Percentiles rank a stretch among this genome's conserved stretches.
These are phyloP conservation scores for Geranium brycei DNA, from an alignment of 345 rosid genomes.

Conservation along the genomic window DNA sequence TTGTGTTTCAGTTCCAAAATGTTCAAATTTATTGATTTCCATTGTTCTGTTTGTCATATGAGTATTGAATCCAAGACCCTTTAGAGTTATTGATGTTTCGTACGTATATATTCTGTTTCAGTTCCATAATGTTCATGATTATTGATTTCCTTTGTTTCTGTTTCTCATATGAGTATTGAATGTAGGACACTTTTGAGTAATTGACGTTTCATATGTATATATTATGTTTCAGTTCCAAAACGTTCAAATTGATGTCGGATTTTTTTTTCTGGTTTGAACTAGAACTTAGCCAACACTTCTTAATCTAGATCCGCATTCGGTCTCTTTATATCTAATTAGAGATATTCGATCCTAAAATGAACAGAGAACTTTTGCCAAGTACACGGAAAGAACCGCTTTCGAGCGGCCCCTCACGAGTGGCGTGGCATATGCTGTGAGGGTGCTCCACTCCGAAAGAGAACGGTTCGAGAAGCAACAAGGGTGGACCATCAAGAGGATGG, in stretches of 20 bases:
- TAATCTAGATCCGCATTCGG: slow-evolving; percentile 11
- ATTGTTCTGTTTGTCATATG: too few species aligned
- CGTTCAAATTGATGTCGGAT: too few species aligned
- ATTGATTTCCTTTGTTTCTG: not conserved
- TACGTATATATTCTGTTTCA: too few species aligned
- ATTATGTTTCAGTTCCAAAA: too few species aligned
- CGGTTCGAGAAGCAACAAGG: slow-evolving; percentile 86
- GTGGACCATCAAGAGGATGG: slow-evolving; percentile 88
- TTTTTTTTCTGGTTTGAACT: too few species aligned
- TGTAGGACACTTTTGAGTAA: not conserved
- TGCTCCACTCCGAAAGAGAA: slow-evolving; percentile 80
- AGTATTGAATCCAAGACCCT: too few species aligned
- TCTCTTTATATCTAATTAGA: slow-evolving; percentile 8
- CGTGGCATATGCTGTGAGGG: slow-evolving; percentile 92
- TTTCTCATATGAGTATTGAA: not conserved
- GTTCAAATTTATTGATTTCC: too few species aligned
- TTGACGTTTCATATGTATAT: not conserved
- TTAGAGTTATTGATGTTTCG: too few species aligned
- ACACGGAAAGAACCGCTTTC: slow-evolving; percentile 87
- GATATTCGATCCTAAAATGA: slow-evolving; percentile 1
- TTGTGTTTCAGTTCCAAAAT: not conserved
- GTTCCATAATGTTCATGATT: not conserved
- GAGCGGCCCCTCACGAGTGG: slow-evolving; percentile 99
- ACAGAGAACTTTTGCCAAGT: slow-evolving; percentile 79
- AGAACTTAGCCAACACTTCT: too few species aligned